Evolutionary conservation across 2,329 filamentous ascomycete species (phyloP), one percentile per base, ranked within the genome.

Genomic region (Leptographium wingfieldii): DNA sequence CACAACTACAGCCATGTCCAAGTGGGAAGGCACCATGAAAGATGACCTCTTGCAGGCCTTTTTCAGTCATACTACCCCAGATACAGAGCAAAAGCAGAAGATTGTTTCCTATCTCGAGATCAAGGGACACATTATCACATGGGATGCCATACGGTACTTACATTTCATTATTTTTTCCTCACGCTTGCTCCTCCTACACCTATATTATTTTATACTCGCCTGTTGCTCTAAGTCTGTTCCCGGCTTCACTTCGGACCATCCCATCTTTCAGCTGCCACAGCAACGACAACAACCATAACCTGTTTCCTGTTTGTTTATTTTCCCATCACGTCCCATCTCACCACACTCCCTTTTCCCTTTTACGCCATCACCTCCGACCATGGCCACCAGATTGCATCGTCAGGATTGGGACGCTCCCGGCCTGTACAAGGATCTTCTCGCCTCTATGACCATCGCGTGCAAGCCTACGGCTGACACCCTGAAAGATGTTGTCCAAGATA

Each of bases 371-470:
- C 5, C 16, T 12, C 3, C 29, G 22, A 35, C 3, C 43, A 58
- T 58, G 56, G n/a, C 56, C 14, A 7, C 56, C 27, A 49, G 3
- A 29, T n/a, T 22, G 59, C 62, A 33, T 64, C 57, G 58, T 14
- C 59, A 66, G 64, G 70, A 68, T 40, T 80, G 77, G 77, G 72
- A 72, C 33, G 66, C 61, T 0, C 62, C 70, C 5, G 67, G 69
- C 10, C 70, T 73, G 22, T 76, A 80, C 54, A 68, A 75, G 61
- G 74, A 76, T 49, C 73, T 80, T 51, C 69, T 80, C 43, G 60
- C 73, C 7, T 72, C 71, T 33, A 61, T 79, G 29, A 66, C 75
- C n/a, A 69, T 71, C 31, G 67, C 72, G 7, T 63, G 74, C 59
- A 72, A 69, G 46, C 70, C 74, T 2, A 67, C 63, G 2, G 48